These are phyloP conservation scores for Phoma sp. DNA, from an alignment of 2,329 filamentous ascomycete genomes.

Conservation along the genomic window DNA sequence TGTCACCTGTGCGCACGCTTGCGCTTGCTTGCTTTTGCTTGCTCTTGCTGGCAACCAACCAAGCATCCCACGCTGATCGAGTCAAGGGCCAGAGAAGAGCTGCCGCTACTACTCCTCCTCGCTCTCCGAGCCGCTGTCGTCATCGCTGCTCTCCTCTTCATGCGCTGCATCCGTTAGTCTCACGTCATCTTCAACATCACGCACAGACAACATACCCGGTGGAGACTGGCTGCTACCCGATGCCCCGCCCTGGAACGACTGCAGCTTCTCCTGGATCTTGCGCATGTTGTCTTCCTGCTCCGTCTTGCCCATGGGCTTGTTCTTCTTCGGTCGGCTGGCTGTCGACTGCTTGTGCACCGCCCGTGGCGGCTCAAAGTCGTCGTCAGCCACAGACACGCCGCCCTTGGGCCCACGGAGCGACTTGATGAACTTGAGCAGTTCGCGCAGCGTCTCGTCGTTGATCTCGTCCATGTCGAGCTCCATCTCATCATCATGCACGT, in stretches of 20 bases:
- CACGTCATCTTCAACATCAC: slow-evolving; percentile 7
- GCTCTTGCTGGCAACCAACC: neutral
- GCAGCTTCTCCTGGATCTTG: slow-evolving; percentile 65
- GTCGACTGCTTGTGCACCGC: slow-evolving; percentile 45
- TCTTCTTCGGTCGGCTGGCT: slow-evolving; percentile 69
- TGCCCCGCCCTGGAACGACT: slow-evolving; percentile 46
- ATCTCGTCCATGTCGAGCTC: slow-evolving; percentile 71
- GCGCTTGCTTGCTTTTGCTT: neutral
- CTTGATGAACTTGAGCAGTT: slow-evolving; percentile 63
- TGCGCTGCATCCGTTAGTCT: slow-evolving; percentile 39
- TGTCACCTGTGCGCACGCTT: neutral
- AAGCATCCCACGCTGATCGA: neutral
- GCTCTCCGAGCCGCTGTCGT: slow-evolving; percentile 60
- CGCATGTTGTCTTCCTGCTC: slow-evolving; percentile 74
- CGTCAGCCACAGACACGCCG: slow-evolving; percentile 49
- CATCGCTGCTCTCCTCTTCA: slow-evolving; percentile 60
- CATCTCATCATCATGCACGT: slow-evolving; percentile 64
- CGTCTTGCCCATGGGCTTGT: slow-evolving; percentile 77
- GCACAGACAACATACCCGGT: slow-evolving; percentile 42
- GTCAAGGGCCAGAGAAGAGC: slow-evolving; percentile 1
- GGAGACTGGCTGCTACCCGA: slow-evolving; percentile 55
- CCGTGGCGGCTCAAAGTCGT: slow-evolving; percentile 57
- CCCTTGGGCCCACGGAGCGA: slow-evolving; percentile 48
- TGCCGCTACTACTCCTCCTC: slow-evolving; percentile 51
- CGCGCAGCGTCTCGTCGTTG: slow-evolving; percentile 59